These are phyloP conservation scores for Alternaria viburni DNA, from an alignment of 2,329 filamentous ascomycete species.

Conservation along the genomic window DNA sequence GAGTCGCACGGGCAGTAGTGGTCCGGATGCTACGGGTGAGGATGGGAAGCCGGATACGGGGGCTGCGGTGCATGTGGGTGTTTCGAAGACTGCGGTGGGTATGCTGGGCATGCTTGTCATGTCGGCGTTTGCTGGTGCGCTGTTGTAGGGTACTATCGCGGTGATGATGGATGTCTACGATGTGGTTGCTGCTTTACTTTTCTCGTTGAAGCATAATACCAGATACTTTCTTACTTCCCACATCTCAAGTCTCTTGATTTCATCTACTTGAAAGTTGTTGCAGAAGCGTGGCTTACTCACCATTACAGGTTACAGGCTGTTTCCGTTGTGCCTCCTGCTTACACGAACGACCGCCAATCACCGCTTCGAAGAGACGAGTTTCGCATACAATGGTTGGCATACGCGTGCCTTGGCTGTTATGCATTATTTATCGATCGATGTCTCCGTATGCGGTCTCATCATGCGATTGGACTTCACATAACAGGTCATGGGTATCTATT, in stretches of 20 bases:
- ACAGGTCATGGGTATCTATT: not conserved
- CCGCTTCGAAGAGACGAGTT: not conserved
- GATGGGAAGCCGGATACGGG: slow-evolving; percentile 11
- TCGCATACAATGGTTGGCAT: not conserved
- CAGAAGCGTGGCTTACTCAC: not conserved
- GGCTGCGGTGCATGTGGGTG: slow-evolving; percentile 19
- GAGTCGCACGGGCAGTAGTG: slow-evolving; percentile 4
- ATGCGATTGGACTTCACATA: not conserved
- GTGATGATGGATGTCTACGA: not conserved
- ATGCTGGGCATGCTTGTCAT: slow-evolving; percentile 36
- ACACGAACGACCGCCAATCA: not conserved
- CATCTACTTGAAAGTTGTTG: too few relatives aligned
- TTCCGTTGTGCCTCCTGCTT: not conserved
- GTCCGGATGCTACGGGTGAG: slow-evolving; percentile 5
- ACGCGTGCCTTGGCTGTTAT: not conserved
- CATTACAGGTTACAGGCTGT: not conserved
- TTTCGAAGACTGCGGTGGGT: slow-evolving; percentile 38
- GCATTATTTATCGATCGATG: not conserved
- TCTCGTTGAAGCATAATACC: not conserved
- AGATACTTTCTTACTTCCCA: not conserved
- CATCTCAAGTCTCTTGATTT: not conserved
- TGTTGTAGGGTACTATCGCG: slow-evolving; percentile 22
- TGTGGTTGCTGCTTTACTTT: not conserved
- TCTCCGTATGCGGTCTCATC: not conserved
- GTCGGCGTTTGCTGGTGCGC: slow-evolving; percentile 33